phyloP scores from a whole-genome alignment of 495 filamentous ascomycete genomes.

The Daldinia grandis region DNA sequence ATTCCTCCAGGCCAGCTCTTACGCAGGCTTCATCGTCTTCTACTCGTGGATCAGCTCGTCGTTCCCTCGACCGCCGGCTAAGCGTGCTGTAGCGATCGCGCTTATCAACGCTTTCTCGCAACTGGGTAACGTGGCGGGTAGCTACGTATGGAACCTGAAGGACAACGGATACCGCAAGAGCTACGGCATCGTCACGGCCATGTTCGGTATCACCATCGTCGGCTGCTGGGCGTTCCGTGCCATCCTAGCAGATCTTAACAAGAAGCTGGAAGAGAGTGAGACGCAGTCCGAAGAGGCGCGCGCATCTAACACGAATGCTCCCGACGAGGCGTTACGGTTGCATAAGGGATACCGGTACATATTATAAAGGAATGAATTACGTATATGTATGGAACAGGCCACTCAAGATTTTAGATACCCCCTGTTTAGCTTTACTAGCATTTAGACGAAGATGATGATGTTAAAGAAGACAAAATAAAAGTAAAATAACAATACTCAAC shows the following conservation, averaged over 20 bases:
- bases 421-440: not conserved
- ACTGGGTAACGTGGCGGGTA: conserved; percentile 73
- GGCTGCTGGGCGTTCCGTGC: conserved; percentile 60
- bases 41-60: conserved; percentile 80
- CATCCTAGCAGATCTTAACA: conserved; percentile 70
- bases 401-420: conserved; percentile 26
- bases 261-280: conserved; percentile 66
- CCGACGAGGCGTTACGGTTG: conserved; percentile 39
- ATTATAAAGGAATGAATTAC: conserved; percentile 16
- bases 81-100: conserved; percentile 80
- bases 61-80: conserved; percentile 77
- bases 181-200: conserved; percentile 67
- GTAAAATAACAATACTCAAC: not conserved
- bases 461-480: not conserved
- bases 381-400: not conserved
- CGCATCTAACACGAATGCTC: conserved; percentile 29
- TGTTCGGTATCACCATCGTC: conserved; percentile 66
- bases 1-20: conserved; percentile 70
- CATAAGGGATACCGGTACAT: conserved; percentile 42
- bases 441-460: not conserved
- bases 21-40: conserved; percentile 74
- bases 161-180: conserved; percentile 52
- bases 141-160: conserved; percentile 72
- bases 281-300: conserved; percentile 36
- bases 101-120: conserved; percentile 82